Percentiles rank a stretch among this genome's conserved stretches.
Evolutionary conservation across 2,329 filamentous ascomycete species (phyloP).

Genomic region (Ophiocordyceps camponoti-rufipedis): DNA sequence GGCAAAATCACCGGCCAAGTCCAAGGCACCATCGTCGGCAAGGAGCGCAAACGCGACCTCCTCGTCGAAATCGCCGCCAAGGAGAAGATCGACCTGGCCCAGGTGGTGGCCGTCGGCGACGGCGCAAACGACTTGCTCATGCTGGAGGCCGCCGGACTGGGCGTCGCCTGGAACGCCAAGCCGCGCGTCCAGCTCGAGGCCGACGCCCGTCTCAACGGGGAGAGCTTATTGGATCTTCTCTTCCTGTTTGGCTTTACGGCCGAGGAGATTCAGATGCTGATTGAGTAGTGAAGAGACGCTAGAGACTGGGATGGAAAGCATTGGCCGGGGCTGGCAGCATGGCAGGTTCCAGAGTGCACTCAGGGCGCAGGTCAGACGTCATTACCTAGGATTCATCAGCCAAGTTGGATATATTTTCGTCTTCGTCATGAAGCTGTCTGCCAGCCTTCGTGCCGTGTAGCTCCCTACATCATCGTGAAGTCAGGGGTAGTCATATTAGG

Average conservation of each 20-base stretch:
- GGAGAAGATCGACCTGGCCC: slow-evolving; percentile 45
- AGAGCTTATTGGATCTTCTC: slow-evolving; percentile 52
- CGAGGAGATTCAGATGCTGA: slow-evolving; percentile 29
- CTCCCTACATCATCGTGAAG: no score
- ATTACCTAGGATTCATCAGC: no score
- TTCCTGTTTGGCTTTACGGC: slow-evolving; percentile 56
- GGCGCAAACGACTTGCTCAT: slow-evolving; percentile 71
- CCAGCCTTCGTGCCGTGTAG: no score
- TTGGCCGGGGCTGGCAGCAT: no score
- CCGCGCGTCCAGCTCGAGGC: slow-evolving; percentile 65
- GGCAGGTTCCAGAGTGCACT: no score
- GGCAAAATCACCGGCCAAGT: slow-evolving; percentile 53
- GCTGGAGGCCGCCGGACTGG: slow-evolving; percentile 57
- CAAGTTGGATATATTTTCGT: no score
- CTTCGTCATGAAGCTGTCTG: no score
- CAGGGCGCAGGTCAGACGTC: no score
- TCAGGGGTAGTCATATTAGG: no score
- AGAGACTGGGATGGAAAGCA: no score
- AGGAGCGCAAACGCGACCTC: slow-evolving; percentile 54
- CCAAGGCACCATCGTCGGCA: slow-evolving; percentile 54
- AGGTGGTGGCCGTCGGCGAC: slow-evolving; percentile 60
- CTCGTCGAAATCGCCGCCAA: slow-evolving; percentile 51
- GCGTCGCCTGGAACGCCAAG: slow-evolving; percentile 74
- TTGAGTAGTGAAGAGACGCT: not conserved
- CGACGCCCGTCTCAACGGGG: slow-evolving; percentile 51